Evolutionary conservation across 495 filamentous ascomycete species (phyloP), one percentile per base, ranked within the genome.

Genomic region (Rhypophila decipiens): DNA sequence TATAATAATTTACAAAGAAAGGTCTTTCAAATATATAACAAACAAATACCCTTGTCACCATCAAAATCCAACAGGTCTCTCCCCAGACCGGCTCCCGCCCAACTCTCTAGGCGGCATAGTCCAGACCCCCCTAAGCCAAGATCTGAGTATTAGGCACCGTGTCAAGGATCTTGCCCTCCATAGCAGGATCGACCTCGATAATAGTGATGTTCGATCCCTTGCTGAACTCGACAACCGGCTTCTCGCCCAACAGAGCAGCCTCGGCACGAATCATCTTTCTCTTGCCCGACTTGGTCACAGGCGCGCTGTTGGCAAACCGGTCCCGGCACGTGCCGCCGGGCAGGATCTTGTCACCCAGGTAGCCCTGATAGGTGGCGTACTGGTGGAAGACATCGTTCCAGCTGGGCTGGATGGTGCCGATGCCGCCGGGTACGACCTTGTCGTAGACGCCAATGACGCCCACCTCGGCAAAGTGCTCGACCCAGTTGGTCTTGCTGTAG

Each of bases 381-480:
- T 66, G 61, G 40, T 66, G 55, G 44, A 44, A 53, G 34, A 65
- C 47, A 27, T 46, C 33, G 15, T 46, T 22, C 48, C 46, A 56
- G 41, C 49, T 57, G 18, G 51, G 48, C 39, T 56, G 51, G 37
- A 56, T 42, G 5, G 29, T 35, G 19, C 38, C 42, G n/a, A 61
- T 46, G 8, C 63, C 65, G 22, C 54, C 57, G 13, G 59, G 55
- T 2, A 68, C 63, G 2, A 61, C 55, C 35, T 37, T 47, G 45
- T 63, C 47, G 41, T 51, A 66, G 12, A 62, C 43, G 5, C 53
- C 58, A 11, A 65, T 36, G 19, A 60, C 52, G 12, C 57, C 61
- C 17, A 52, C 50, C 51, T 69, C 61, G 2, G 63, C 65, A 15
- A 69, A 44, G 46, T 66, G 50, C 46, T 69, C 65, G 8, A 42